Conservation (phyloP, 805 yeast genomes). For the Starmerella lactis-condensi region DNA sequence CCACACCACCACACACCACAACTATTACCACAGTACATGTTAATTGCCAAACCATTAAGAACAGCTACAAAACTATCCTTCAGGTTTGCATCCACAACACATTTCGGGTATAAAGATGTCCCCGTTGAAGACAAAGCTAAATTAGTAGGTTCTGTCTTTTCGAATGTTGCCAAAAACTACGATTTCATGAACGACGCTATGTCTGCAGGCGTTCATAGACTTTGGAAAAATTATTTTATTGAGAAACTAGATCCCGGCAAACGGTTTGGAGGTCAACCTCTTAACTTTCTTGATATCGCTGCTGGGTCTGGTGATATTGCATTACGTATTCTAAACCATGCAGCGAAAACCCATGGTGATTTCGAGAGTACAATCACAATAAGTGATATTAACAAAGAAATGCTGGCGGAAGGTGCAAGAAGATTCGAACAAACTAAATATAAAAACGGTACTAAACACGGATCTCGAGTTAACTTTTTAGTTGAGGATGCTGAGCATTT, state of each 20-base stretch:
- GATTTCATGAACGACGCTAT: constrained; percentile 96
- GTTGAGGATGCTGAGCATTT: constrained; percentile 87
- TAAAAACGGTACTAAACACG: constrained; percentile 32
- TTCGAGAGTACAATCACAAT: constrained; percentile 62
- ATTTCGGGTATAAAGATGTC: constrained; percentile 79
- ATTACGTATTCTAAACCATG: constrained; percentile 82
- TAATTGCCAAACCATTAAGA: too few species aligned
- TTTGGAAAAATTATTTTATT: constrained; percentile 88
- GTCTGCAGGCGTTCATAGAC: constrained; percentile 86
- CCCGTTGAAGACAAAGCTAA: constrained; percentile 60
- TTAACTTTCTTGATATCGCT: constrained; percentile 85
- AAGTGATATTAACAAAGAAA: constrained; percentile 88
- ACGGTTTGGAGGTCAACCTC: constrained; percentile 70
- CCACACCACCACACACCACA: too few species aligned
- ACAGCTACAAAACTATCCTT: too few species aligned
- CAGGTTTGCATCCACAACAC: too few species aligned
- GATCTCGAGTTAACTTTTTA: constrained; percentile 54
- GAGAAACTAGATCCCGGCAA: constrained; percentile 78
- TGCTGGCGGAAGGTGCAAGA: constrained; percentile 80
- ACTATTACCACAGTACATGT: too few species aligned
- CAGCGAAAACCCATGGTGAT: constrained; percentile 60
- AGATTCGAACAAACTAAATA: constrained; percentile 34
- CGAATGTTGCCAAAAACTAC: constrained; percentile 84
- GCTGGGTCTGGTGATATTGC: constrained; percentile 99
- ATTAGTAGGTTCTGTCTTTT: constrained; percentile 59